These are phyloP conservation scores for Acephala macrosclerotiorum DNA, from an alignment of 2,329 filamentous ascomycete species.

Conservation along the genomic window DNA sequence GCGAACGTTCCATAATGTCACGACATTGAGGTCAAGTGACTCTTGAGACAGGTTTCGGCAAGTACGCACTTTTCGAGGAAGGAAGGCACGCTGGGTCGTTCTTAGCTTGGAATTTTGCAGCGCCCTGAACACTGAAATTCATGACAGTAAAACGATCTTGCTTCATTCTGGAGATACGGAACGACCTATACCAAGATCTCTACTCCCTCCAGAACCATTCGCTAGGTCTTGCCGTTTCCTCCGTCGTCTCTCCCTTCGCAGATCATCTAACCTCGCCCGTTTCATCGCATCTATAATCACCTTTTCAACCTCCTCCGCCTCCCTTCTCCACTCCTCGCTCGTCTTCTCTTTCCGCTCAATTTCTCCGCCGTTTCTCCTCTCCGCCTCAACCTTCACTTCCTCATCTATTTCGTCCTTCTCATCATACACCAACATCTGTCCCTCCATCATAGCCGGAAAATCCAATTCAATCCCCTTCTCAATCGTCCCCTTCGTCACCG, in stretches of 20 bases:
- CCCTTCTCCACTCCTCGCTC: not conserved
- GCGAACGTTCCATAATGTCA: not conserved
- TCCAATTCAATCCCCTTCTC: slow-evolving; percentile 9
- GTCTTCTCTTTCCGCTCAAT: not conserved
- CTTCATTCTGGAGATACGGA: not conserved
- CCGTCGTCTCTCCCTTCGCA: not conserved
- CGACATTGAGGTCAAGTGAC: not conserved
- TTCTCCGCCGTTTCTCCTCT: slow-evolving; percentile 1
- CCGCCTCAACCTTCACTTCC: not conserved
- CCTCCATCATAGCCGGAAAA: slow-evolving; percentile 2
- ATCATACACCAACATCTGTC: not conserved
- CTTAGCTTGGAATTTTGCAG: too few species aligned
- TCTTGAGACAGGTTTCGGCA: too few species aligned
- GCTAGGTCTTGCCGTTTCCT: not conserved
- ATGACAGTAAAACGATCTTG: not conserved
- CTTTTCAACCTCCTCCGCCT: not conserved
- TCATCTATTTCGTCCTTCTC: not conserved
- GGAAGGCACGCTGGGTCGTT: too few species aligned
- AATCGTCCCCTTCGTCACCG: slow-evolving; percentile 5
- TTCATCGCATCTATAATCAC: not conserved
- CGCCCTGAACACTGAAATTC: not conserved
- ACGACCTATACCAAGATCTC: slow-evolving; percentile 3
- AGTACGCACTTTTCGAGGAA: too few species aligned
- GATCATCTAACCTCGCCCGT: not conserved
- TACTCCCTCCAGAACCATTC: not conserved